Percentiles rank a stretch among this genome's conserved stretches.
These are phyloP conservation scores for Yarrowia sp. DNA, from an alignment of 805 yeast genomes.

Conservation along the genomic window DNA sequence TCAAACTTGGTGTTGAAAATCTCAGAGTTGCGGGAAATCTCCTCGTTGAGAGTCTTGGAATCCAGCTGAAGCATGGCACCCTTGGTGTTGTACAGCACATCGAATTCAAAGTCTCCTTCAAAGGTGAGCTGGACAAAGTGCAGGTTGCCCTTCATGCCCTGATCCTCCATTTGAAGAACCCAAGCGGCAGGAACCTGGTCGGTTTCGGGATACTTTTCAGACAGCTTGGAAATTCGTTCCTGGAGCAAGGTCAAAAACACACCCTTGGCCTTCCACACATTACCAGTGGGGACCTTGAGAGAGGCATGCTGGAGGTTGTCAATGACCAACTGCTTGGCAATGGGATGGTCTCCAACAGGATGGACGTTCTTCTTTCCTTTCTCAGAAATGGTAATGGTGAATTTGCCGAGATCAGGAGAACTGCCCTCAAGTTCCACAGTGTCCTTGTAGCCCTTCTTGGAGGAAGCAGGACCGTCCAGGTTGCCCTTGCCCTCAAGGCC, in stretches of 20 bases:
- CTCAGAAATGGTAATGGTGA: conserved; percentile 57
- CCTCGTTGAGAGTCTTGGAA: conserved; percentile 28
- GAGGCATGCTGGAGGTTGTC: conserved; percentile 61
- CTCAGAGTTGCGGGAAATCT: conserved; percentile 38
- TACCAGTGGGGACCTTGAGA: conserved; percentile 64
- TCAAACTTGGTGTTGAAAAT: conserved; percentile 54
- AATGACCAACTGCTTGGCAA: conserved; percentile 36
- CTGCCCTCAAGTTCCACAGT: conserved; percentile 48
- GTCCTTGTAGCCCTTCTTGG: conserved; percentile 29
- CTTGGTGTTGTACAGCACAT: conserved; percentile 56
- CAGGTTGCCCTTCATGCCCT: conserved; percentile 67
- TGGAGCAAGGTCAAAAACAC: conserved; percentile 65
- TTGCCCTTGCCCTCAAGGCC: conserved; percentile 63
- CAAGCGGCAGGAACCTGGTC: conserved; percentile 43
- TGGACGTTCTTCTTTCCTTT: conserved; percentile 49
- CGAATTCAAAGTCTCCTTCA: conserved; percentile 72
- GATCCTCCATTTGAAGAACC: conserved; percentile 53
- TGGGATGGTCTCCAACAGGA: conserved; percentile 38
- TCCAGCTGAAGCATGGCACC: conserved; percentile 35
- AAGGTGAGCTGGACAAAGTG: conserved; percentile 77
- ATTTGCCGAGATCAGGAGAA: conserved; percentile 64
- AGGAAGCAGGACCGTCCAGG: conserved; percentile 32
- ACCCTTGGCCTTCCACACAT: conserved; percentile 75
- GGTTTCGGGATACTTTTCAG: conserved; percentile 36
- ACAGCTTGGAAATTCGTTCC: conserved; percentile 57